phyloP scores from a whole-genome alignment of 2,329 filamentous ascomycete genomes.

The Colletotrichum scovillei region DNA sequence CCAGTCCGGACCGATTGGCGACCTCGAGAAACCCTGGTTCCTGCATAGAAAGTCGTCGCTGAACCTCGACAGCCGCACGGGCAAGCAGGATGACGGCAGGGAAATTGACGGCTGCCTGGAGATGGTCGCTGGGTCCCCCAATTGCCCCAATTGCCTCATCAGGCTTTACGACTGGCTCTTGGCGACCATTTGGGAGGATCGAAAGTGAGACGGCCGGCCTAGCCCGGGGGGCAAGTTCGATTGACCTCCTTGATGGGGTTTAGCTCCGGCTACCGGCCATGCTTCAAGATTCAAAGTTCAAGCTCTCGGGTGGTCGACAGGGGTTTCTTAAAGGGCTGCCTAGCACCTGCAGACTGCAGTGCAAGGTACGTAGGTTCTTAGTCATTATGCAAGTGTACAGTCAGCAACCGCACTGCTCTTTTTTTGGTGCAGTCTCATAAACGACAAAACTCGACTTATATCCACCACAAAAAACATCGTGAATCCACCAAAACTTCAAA shows the following conservation, averaged over 20 bases:
- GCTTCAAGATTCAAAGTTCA: background rate
- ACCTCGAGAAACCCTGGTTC: conserved; percentile 1
- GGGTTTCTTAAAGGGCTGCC: background rate
- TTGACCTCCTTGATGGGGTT: background rate
- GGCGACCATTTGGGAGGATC: background rate
- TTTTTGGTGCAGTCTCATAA: background rate
- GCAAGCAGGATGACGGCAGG: background rate
- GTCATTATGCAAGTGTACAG: background rate
- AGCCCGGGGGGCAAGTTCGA: background rate
- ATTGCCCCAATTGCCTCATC: background rate
- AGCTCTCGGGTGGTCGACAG: background rate
- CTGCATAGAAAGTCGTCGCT: background rate
- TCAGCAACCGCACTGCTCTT: background rate
- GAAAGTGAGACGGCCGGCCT: background rate
- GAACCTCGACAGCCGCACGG: background rate
- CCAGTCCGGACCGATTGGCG: conserved; percentile 10
- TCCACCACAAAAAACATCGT: background rate
- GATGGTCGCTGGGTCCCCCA: background rate
- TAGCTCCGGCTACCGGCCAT: background rate
- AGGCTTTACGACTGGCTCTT: background rate
- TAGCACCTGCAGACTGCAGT: background rate
- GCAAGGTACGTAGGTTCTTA: background rate
- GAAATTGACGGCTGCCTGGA: conserved; percentile 29
- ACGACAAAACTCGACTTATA: background rate
- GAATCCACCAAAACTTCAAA: background rate